Evolutionary conservation across 257 asterid species (phyloP).

Genomic region (Echium plantagineum): DNA sequence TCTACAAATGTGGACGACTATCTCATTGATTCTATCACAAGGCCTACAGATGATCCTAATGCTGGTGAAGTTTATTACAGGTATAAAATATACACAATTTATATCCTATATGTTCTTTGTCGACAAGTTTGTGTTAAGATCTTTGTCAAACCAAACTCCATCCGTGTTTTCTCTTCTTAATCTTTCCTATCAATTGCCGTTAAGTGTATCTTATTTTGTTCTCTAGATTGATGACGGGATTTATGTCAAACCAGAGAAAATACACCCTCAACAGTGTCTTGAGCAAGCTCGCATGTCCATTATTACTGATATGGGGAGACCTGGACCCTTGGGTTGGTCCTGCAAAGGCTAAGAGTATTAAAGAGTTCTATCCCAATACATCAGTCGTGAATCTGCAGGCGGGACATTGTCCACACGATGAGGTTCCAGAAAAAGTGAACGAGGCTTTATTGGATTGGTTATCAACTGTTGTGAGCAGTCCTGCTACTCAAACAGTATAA

Average conservation of each 20-base stretch:
- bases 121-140: neutral
- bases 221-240: conserved; percentile 66
- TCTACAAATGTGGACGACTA: conserved; percentile 78
- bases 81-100: conserved; percentile 18
- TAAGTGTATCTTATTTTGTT: neutral
- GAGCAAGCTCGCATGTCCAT: conserved; percentile 66
- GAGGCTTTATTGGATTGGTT: conserved; percentile 79
- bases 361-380: conserved; percentile 62
- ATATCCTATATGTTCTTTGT: too few species aligned
- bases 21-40: conserved; percentile 66
- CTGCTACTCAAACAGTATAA: conserved; percentile 20
- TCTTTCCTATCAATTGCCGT: neutral
- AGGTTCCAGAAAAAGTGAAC: conserved; percentile 83
- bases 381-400: conserved; percentile 64
- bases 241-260: conserved; percentile 73
- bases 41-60: conserved; percentile 80
- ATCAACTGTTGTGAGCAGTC: conserved; percentile 19
- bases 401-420: conserved; percentile 95
- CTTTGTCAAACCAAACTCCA: too few species aligned
- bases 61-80: conserved; percentile 94
- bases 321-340: conserved; percentile 94
- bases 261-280: conserved; percentile 69
- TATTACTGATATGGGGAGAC: conserved; percentile 85
- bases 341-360: conserved; percentile 69
- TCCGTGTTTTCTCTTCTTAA: neutral